A percentile compares a stretch with the other conserved stretches of the same genome.
Conservation (phyloP, 257 asterid species). For the Nicotiana benthamiana region DNA sequence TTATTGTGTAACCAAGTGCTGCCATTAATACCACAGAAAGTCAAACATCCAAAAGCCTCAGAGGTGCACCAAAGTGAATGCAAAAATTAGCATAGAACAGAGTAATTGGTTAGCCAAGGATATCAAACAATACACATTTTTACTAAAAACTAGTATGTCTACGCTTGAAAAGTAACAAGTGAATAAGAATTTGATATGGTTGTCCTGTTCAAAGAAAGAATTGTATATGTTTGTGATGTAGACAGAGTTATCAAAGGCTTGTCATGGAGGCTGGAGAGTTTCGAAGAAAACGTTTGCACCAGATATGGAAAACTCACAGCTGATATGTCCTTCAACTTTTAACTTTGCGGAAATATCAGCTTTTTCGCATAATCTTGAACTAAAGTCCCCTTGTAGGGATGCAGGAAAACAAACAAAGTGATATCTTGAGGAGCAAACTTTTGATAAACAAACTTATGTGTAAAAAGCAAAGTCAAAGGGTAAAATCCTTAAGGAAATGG, state of each 20-base stretch:
- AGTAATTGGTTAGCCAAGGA: too few species aligned
- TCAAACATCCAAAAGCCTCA: too few species aligned
- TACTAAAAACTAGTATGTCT: too few species aligned
- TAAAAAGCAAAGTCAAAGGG: background rate
- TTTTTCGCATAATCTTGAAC: background rate
- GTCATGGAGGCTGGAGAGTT: background rate
- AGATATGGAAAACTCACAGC: background rate
- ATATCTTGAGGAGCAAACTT: background rate
- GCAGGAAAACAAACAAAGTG: background rate
- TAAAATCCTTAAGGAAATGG: background rate
- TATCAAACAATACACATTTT: too few species aligned
- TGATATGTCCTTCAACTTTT: background rate
- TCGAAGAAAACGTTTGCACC: background rate
- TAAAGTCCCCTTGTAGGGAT: background rate
- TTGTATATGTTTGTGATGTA: too few species aligned
- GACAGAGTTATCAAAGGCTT: background rate
- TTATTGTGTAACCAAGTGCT: too few species aligned
- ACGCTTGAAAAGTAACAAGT: too few species aligned
- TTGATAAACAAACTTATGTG: background rate
- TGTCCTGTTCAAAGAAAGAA: too few species aligned
- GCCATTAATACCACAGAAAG: too few species aligned
- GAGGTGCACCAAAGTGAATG: too few species aligned
- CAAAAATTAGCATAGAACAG: too few species aligned
- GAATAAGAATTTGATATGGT: too few species aligned
- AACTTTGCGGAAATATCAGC: background rate